Conservation (phyloP, 2,329 filamentous ascomycete species). For the Microdochium nivale region DNA sequence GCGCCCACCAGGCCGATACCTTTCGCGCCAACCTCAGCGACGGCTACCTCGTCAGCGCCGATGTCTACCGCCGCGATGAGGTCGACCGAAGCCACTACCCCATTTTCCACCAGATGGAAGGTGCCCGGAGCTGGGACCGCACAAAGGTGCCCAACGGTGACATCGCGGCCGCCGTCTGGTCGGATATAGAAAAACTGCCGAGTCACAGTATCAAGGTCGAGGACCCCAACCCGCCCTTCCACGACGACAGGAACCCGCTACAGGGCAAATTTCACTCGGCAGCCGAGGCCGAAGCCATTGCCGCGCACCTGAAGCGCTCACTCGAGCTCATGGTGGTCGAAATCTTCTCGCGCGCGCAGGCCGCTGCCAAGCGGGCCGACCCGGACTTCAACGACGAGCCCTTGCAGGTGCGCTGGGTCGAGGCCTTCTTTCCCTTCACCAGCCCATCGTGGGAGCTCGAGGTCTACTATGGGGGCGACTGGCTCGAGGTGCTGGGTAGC, state of each 20-base stretch:
- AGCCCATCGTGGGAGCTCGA: conserved; percentile 94
- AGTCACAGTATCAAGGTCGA: conserved; percentile 69
- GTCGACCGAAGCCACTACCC: conserved; percentile 94
- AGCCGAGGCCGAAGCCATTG: conserved; percentile 75
- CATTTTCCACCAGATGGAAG: conserved; percentile 98
- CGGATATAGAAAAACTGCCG: conserved; percentile 64
- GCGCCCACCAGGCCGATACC: conserved; percentile 80
- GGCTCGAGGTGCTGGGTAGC: conserved; percentile 93
- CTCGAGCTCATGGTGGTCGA: conserved; percentile 85
- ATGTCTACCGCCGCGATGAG: conserved; percentile 92
- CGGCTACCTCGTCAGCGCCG: conserved; percentile 85
- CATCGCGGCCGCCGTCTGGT: conserved; percentile 56
- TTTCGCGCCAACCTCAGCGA: conserved; percentile 64
- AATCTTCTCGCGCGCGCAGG: conserved; percentile 72
- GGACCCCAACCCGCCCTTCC: conserved; percentile 71
- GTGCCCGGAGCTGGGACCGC: conserved; percentile 81
- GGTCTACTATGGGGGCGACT: conserved; percentile 87
- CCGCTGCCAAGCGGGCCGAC: conserved; percentile 47
- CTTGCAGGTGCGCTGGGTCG: conserved; percentile 83
- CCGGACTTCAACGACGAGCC: conserved; percentile 54
- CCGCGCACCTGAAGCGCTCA: conserved; percentile 77
- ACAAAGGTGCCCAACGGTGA: conserved; percentile 46
- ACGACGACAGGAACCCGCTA: conserved; percentile 73
- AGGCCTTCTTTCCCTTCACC: conserved; percentile 96
- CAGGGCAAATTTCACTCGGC: conserved; percentile 62